Evolutionary conservation across 805 yeast genomes (phyloP).

Genomic region (Yarrowia keelungensis): DNA sequence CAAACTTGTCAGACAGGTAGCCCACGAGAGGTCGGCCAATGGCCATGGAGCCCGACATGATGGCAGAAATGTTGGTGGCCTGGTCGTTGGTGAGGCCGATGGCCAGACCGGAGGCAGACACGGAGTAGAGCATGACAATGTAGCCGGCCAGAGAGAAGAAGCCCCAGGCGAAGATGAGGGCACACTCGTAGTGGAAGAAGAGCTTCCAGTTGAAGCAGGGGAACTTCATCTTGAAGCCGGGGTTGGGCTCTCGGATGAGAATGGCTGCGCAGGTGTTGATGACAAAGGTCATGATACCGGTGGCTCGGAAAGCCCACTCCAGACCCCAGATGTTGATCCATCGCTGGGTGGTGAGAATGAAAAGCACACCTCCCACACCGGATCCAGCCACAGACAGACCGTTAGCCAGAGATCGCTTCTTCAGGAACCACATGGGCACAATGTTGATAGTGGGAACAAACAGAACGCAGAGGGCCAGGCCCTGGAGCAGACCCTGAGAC

Average conservation of each 20-base stretch:
- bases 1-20: slow-evolving; percentile 55
- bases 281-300: slow-evolving; percentile 48
- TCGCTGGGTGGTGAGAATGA: slow-evolving; percentile 45
- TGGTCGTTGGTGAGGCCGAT: slow-evolving; percentile 43
- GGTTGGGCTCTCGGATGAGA: slow-evolving; percentile 38
- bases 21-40: slow-evolving; percentile 61
- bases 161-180: slow-evolving; percentile 36
- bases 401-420: slow-evolving; percentile 55
- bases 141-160: slow-evolving; percentile 34
- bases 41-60: slow-evolving; percentile 50
- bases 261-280: slow-evolving; percentile 20
- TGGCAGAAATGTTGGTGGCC: slow-evolving; percentile 47
- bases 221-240: slow-evolving; percentile 37
- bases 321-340: slow-evolving; percentile 58
- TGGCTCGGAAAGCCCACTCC: slow-evolving; percentile 60
- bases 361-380: slow-evolving; percentile 59
- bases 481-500: slow-evolving; percentile 61
- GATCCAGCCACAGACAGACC: slow-evolving; percentile 60
- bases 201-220: slow-evolving; percentile 35
- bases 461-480: slow-evolving; percentile 57
- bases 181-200: slow-evolving; percentile 38
- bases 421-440: slow-evolving; percentile 59
- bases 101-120: slow-evolving; percentile 46
- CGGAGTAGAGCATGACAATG: slow-evolving; percentile 45
- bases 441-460: slow-evolving; percentile 56